Conservation (phyloP, 306 rosid genomes). For the Arachis hypogaea region DNA sequence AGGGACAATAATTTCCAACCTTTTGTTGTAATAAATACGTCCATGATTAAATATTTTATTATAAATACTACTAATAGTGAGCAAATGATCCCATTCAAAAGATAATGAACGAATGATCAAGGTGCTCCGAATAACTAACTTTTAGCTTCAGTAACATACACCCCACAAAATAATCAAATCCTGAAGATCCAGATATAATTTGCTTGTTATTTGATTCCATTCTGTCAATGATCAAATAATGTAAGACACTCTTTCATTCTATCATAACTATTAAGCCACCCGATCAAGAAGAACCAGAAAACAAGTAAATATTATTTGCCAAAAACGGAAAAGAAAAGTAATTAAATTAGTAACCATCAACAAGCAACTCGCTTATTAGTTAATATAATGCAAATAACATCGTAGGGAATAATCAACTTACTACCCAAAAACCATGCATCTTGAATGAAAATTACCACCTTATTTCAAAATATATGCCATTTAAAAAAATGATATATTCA, state of each 20-base stretch:
- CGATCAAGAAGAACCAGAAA: neutral
- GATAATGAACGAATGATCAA: conserved; percentile 35
- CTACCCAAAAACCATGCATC: neutral
- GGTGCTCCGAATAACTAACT: conserved; percentile 1
- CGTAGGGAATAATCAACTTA: conserved; percentile 3
- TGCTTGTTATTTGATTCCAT: neutral
- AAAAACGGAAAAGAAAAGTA: too few relatives aligned
- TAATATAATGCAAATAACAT: neutral
- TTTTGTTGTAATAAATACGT: conserved; percentile 2
- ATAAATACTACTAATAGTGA: too few relatives aligned
- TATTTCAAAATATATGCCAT: too few relatives aligned
- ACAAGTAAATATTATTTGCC: neutral
- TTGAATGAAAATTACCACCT: too few relatives aligned
- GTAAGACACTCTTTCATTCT: neutral
- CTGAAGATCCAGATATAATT: conserved; percentile 15
- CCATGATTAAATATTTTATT: neutral
- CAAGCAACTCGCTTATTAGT: neutral
- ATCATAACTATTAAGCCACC: conserved; percentile 18
- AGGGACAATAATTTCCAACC: conserved; percentile 18
- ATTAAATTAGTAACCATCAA: neutral
- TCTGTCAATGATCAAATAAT: conserved; percentile 16
- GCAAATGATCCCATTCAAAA: neutral
- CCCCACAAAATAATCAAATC: neutral
- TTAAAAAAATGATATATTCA: too few relatives aligned
- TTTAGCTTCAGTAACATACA: neutral